Evolutionary conservation across 2,329 filamentous ascomycete species (phyloP), one percentile per base, ranked within the genome.

Genomic region (Aureobasidium subglaciale): DNA sequence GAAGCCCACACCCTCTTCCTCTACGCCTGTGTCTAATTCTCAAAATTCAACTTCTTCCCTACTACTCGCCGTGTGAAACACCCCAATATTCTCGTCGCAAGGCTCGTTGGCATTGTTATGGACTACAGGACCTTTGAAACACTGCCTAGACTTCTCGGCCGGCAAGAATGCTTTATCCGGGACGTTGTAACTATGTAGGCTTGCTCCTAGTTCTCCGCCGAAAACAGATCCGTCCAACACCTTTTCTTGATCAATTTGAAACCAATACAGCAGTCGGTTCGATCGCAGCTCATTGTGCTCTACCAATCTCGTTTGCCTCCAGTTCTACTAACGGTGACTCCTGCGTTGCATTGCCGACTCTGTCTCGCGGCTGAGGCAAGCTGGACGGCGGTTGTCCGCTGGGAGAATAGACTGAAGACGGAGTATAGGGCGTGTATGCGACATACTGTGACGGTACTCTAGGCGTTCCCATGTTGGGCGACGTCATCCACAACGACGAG

Each of bases 21-120:
- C n/a, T 54, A 54, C 38, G 50, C 50, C 50, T 54, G 37, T 54
- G 50, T 54, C 30, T 54, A 42, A 42, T 54, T 9, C 37, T 42
- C 38, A 54, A 43, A 42, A 54, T 43, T 16, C 13, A 54, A 54
- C 38, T 15, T 15, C 27, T 29, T 43, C 20, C n/a, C 32, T 49
- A 35, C 32, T 37, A 20, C n/a, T 27, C 27, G 6, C 22, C 9
- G 46, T 38, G 24, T 38, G 29, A 9, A 38, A 38, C 29, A 25
- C 20, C 15, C 25, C 43, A 34, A 25, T 6, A 34, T 18, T 1
- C 15, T 45, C 20, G 20, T 25, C 43, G 30, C 30, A 16, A 32
- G 6, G 11, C 43, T 35, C 20, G 13, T 48, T 25, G 20, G 29
- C 42, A 35, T 48, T 35, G 29, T 35, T 35, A 45, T 22, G 16